Evolutionary conservation across 2,329 filamentous ascomycete genomes (phyloP), one percentile per base, ranked within the genome.

Genomic region (Cladosporium cucumerinum): DNA sequence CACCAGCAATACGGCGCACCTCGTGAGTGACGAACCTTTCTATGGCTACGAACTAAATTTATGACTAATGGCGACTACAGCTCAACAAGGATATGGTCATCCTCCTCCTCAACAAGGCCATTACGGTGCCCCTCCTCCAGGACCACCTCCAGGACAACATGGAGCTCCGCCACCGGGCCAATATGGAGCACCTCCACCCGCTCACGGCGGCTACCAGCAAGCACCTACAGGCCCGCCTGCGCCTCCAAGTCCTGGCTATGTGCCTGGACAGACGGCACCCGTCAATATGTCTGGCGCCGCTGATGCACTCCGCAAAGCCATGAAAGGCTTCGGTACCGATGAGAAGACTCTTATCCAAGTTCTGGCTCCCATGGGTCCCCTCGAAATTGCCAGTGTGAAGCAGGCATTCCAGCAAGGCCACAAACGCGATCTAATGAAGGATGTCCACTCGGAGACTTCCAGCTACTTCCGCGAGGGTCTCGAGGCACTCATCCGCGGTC

Each of bases 251-350:
- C 78, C 85, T 0, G 93, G 93, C 39, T 97, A 97, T 72, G 87
- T 87, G 2, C 84, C 89, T 0, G 86, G 87, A 14, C 89, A 91
- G 72, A 81, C 86, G 54, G 89, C 91, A 51, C 82, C 86, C 32
- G 81, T 84, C 21, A 88, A 96, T 68, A 89, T 87, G 57, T 83
- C 80, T 3, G 79, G 82, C 14, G 88, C 95, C 70, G 90, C 92
- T 0, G 86, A 92, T 65, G 85, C 82, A 4, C 81, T 96, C 25
- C 87, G 92, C 61, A 85, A 85, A 70, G 92, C 94, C 2, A 97
- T 97, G 92, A 97, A 96, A 78, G 93, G 93, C 0, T 91, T 97
- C 67, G 94, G 93, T 36, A 97, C 93, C 0, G 87, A 98, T 72
- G 93, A 97, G 76, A 89, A 87, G 72, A 78, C 85, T 0, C 80